Evolutionary conservation across 2,329 filamentous ascomycete species (phyloP).

Genomic region (Magnaporthiopsis rhizophila): DNA sequence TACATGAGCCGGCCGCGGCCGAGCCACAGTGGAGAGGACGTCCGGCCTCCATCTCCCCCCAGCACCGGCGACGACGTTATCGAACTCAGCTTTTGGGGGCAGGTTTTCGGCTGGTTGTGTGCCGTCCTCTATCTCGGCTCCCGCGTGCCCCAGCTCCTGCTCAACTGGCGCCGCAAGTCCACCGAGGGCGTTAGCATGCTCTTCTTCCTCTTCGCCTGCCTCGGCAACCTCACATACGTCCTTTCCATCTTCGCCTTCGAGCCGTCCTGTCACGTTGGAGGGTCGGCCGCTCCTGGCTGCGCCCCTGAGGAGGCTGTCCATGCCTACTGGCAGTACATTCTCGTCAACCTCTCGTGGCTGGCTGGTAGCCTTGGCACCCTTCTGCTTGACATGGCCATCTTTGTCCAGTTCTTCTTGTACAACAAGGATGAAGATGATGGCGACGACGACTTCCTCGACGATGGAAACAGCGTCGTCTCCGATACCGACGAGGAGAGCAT

Average conservation of each 20-base stretch:
- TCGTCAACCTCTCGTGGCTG: conserved; percentile 87
- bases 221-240: conserved; percentile 91
- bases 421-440: conserved; percentile 25
- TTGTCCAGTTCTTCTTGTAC: conserved; percentile 84
- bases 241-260: conserved; percentile 87
- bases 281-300: conserved; percentile 37
- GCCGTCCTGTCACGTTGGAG: conserved; percentile 47
- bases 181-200: conserved; percentile 90
- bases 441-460: conserved; percentile 8
- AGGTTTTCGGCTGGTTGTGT: conserved; percentile 91
- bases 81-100: conserved; percentile 68
- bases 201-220: conserved; percentile 94
- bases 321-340: conserved; percentile 73
- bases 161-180: conserved; percentile 87
- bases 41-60: conserved; percentile 15
- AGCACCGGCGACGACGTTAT: conserved; percentile 40
- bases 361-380: conserved; percentile 83
- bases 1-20: conserved; percentile 54
- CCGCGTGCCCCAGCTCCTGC: conserved; percentile 78
- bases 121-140: conserved; percentile 83
- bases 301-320: conserved; percentile 52
- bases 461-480: conserved; percentile 16
- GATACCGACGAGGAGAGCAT: conserved; percentile 21
- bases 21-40: conserved; percentile 37
- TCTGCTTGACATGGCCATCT: conserved; percentile 76